Evolutionary conservation across 116 monocot species (phyloP).

Genomic region (Posidonia oceanica): DNA sequence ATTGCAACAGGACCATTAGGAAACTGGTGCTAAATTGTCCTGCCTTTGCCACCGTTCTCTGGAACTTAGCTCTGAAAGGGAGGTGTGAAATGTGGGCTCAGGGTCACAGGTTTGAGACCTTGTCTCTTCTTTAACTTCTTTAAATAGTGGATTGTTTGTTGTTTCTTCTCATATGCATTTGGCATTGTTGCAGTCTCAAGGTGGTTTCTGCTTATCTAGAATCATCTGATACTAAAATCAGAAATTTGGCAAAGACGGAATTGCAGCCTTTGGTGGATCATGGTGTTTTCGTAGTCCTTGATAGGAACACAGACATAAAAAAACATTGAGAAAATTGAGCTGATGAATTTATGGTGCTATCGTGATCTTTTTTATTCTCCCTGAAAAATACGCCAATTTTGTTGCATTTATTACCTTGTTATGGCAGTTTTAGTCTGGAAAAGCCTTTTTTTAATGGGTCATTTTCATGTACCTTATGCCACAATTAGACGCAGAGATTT

Average conservation of each 20-base stretch:
- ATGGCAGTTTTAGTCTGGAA: no score
- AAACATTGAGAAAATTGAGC: neutral
- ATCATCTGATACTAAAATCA: slow-evolving; percentile 45
- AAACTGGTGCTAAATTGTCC: slow-evolving; percentile 65
- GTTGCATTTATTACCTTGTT: no score
- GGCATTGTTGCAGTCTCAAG: slow-evolving; percentile 45
- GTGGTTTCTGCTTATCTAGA: slow-evolving; percentile 78
- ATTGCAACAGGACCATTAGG: slow-evolving; percentile 73
- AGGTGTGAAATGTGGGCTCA: slow-evolving; percentile 68
- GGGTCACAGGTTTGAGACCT: slow-evolving; percentile 60
- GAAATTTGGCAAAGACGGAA: slow-evolving; percentile 40
- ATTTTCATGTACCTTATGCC: no score
- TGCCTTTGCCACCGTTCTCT: slow-evolving; percentile 54
- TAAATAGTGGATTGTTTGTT: neutral
- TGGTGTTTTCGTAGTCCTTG: slow-evolving; percentile 33
- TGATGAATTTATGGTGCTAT: neutral
- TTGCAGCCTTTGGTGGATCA: slow-evolving; percentile 52
- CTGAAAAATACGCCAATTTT: no score
- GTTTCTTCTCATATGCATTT: neutral
- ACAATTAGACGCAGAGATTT: no score
- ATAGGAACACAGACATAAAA: neutral
- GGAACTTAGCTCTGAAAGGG: slow-evolving; percentile 64
- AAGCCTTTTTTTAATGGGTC: no score
- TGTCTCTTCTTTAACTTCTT: neutral
- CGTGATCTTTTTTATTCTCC: neutral